Conservation (phyloP, 441 rosid species). For the Jatropha multifida region DNA sequence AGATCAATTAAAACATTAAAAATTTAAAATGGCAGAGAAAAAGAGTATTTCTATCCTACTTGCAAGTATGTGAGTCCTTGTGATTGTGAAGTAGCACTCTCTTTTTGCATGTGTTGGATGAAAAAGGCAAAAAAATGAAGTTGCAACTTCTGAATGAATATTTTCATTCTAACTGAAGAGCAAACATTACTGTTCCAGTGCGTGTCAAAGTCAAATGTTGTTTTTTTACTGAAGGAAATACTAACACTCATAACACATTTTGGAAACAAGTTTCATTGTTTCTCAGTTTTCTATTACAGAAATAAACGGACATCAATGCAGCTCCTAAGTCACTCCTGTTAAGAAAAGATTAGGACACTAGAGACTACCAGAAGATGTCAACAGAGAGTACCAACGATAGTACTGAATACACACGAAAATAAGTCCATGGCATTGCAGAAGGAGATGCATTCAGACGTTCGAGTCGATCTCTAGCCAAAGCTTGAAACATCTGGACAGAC, state of each 20-base stretch:
- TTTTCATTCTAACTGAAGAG: too few species aligned
- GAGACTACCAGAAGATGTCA: slow-evolving; percentile 74
- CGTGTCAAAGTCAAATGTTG: too few species aligned
- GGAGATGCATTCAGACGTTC: slow-evolving; percentile 97
- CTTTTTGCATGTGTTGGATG: neutral
- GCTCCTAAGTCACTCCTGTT: neutral
- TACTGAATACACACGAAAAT: slow-evolving; percentile 86
- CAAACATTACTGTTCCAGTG: too few species aligned
- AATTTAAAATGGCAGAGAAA: neutral
- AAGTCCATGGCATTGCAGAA: slow-evolving; percentile 82
- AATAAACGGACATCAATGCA: neutral
- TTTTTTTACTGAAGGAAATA: too few species aligned
- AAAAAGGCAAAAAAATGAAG: too few species aligned
- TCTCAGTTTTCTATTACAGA: too few species aligned
- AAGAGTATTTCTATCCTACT: neutral
- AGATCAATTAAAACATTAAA: neutral
- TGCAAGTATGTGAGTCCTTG: neutral
- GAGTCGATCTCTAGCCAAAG: slow-evolving; percentile 96
- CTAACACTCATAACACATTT: too few species aligned
- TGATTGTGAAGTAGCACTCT: neutral
- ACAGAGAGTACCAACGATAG: slow-evolving; percentile 71
- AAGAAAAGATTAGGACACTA: slow-evolving; percentile 22
- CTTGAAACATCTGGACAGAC: slow-evolving; percentile 88
- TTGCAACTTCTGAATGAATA: too few species aligned
- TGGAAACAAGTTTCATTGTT: too few species aligned